These are phyloP conservation scores for Brassica cretica DNA, from an alignment of 345 rosid species.

Conservation along the genomic window DNA sequence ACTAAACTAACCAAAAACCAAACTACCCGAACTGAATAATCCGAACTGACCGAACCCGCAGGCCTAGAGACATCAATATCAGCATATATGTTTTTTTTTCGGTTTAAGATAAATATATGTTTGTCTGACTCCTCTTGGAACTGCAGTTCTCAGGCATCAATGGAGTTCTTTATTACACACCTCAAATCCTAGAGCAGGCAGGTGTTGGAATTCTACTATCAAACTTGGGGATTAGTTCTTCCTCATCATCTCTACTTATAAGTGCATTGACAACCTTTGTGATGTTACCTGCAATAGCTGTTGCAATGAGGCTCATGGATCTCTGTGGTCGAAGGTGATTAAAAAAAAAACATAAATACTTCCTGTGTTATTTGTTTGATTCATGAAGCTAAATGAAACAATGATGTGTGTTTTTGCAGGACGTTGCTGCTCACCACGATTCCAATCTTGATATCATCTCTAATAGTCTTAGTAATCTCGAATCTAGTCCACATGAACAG, in stretches of 20 bases:
- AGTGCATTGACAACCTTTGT: slow-evolving; percentile 85
- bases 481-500: slow-evolving; percentile 55
- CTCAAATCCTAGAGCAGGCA: slow-evolving; percentile 95
- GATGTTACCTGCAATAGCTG: slow-evolving; percentile 93
- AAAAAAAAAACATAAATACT: not conserved
- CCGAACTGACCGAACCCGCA: too few relatives aligned
- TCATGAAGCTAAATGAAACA: slow-evolving; percentile 11
- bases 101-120: slow-evolving; percentile 7
- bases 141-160: slow-evolving; percentile 94
- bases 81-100: not conserved
- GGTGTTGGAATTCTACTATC: slow-evolving; percentile 90
- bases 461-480: slow-evolving; percentile 59
- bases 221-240: slow-evolving; percentile 66
- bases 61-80: slow-evolving; percentile 1
- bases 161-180: slow-evolving; percentile 95
- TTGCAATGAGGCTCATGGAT: slow-evolving; percentile 98
- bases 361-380: slow-evolving; percentile 8
- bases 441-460: slow-evolving; percentile 67
- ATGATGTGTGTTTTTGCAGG: slow-evolving; percentile 50
- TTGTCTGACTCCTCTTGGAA: slow-evolving; percentile 4
- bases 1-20: too few relatives aligned
- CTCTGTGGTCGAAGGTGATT: slow-evolving; percentile 83
- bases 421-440: slow-evolving; percentile 77
- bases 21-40: too few relatives aligned
- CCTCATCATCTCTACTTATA: slow-evolving; percentile 77